Base-by-base conservation (phyloP, 31 red algal species). In the Porphyra umbilicalis region DNA sequence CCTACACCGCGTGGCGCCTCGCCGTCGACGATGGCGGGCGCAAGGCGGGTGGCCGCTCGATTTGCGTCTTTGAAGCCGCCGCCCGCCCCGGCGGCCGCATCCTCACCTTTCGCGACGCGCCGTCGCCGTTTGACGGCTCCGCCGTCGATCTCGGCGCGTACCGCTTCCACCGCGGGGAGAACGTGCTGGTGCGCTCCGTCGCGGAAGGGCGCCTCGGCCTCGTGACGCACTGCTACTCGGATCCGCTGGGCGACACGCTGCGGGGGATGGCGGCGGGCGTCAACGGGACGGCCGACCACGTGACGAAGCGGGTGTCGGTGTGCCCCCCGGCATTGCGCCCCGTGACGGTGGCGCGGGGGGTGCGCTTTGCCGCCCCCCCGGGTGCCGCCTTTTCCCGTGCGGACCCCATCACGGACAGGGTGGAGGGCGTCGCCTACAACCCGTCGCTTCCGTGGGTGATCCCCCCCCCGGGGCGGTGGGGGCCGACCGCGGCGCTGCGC, bases 1-100 rank as follows among this genome's bases (percentile, higher is more conserved):
- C 35, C 18, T 81, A 81, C 25, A 42, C 79, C 35, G 79, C 79
- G 37, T 81, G 31, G 33, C 79, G 79, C 16, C 35, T 81, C 9
- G 29, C 79, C 34, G 78, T 85, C 79, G 25, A 32, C 9, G 34
- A 36, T 25, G 83, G 83, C 15, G 35, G n/a, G n/a, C n/a, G n/a
- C 34, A 4, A 14, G 34, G n/a, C n/a, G n/a, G n/a, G n/a, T n/a
- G n/a, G n/a, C n/a, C n/a, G n/a, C n/a, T 11, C 40, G 4, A 38
- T 88, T 31, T 88, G 86, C 33, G 79, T 88, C 81, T 88, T 83
- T 83, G 86, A 88, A 40, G 86, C 86, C 80, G 79, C 79, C 29
- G 10, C 34, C 2, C 86, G 86, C 33, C 86, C 86, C 13, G 86
- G 80, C 35, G 86, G 86, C 40, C 86, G 80, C 74, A 88, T 88